These are phyloP conservation scores for Talaromyces nanjingensis DNA, from an alignment of 495 filamentous ascomycete species.

Conservation along the genomic window DNA sequence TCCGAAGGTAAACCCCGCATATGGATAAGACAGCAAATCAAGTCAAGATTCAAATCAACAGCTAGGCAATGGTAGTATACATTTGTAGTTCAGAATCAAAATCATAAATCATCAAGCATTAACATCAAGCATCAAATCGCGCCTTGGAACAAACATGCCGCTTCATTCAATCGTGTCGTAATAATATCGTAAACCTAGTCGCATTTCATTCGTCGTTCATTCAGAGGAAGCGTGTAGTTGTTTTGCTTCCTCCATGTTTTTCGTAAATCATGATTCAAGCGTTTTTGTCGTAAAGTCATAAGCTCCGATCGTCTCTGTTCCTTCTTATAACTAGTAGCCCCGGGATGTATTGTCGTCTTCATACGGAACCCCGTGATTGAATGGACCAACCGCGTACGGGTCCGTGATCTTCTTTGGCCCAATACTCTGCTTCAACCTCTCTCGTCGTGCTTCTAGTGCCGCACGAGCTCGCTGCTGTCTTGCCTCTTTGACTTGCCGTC, in stretches of 20 bases:
- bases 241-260: neutral
- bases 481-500: slow-evolving; percentile 46
- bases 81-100: neutral
- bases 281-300: neutral
- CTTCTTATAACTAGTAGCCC: neutral
- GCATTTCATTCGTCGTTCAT: neutral
- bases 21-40: neutral
- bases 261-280: neutral
- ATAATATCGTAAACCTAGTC: neutral
- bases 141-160: neutral
- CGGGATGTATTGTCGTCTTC: neutral
- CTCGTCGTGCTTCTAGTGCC: slow-evolving; percentile 53
- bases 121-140: neutral
- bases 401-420: slow-evolving; percentile 16
- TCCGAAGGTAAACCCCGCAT: neutral
- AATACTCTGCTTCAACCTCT: slow-evolving; percentile 63
- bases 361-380: slow-evolving; percentile 1
- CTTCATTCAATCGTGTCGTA: neutral
- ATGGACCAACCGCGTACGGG: slow-evolving; percentile 4
- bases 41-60: neutral
- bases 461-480: slow-evolving; percentile 52
- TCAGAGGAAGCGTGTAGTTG: neutral
- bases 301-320: neutral
- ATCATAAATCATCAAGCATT: neutral
- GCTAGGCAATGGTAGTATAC: neutral